These are phyloP conservation scores for Lignosus rhinocerotis DNA, from an alignment of 1,284 basidiomycete genomes.

Conservation along the genomic window DNA sequence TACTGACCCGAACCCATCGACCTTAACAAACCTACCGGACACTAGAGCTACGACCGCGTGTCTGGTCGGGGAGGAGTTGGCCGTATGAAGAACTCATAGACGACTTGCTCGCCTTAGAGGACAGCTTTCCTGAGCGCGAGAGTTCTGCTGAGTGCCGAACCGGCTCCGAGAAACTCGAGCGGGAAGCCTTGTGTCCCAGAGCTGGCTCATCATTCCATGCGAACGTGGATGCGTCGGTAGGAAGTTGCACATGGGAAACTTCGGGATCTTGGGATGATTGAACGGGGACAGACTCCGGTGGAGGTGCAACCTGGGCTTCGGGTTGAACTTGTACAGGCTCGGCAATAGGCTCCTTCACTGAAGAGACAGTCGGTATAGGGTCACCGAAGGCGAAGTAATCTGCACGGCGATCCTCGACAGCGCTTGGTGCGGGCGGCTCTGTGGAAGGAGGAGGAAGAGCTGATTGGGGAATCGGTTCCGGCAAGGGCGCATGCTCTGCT, in stretches of 20 bases:
- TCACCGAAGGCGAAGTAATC: slow-evolving; percentile 31
- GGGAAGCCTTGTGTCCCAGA: slow-evolving; percentile 17
- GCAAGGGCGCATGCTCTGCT: background rate
- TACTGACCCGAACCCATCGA: too few species aligned
- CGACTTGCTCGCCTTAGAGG: slow-evolving; percentile 30
- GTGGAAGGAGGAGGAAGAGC: slow-evolving; percentile 3
- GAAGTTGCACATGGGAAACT: slow-evolving; percentile 13
- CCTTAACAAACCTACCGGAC: slow-evolving; percentile 33
- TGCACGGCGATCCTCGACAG: slow-evolving; percentile 16
- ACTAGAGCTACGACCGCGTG: slow-evolving; percentile 31
- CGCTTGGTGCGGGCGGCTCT: slow-evolving; percentile 6
- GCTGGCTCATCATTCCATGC: slow-evolving; percentile 25
- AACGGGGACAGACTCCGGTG: slow-evolving; percentile 2
- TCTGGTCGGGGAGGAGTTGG: slow-evolving; percentile 27
- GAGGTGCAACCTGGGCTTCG: slow-evolving; percentile 2
- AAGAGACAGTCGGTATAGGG: slow-evolving; percentile 1
- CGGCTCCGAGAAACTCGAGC: slow-evolving; percentile 5
- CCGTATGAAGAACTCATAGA: slow-evolving; percentile 34
- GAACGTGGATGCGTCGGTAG: slow-evolving; percentile 19
- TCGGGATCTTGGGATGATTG: background rate
- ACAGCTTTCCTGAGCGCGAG: slow-evolving; percentile 20
- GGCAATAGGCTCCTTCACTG: background rate
- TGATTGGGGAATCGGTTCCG: background rate
- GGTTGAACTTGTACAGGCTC: background rate
- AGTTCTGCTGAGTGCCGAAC: slow-evolving; percentile 2